These are phyloP conservation scores for Catharanthus roseus DNA, from an alignment of 257 asterid genomes.

Conservation along the genomic window DNA sequence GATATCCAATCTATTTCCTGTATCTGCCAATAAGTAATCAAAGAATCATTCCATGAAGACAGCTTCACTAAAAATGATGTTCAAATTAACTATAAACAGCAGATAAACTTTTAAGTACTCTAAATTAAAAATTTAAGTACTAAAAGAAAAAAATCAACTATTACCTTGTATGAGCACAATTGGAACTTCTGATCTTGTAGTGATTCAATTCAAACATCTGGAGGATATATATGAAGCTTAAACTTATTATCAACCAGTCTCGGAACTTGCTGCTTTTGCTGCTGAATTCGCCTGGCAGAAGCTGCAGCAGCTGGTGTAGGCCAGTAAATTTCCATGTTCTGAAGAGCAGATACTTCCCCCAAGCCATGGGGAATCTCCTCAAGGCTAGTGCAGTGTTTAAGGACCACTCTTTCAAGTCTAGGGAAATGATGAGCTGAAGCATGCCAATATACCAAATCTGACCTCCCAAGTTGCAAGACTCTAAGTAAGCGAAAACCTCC, in stretches of 20 bases:
- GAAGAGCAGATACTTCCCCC: slow-evolving; percentile 30
- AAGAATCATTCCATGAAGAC: not conserved
- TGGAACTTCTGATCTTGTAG: not conserved
- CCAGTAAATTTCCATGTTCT: slow-evolving; percentile 30
- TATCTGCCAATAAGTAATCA: not conserved
- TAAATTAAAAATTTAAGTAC: not conserved
- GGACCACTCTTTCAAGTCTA: slow-evolving; percentile 24
- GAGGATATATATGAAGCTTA: slow-evolving; percentile 3
- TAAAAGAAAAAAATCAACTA: not conserved
- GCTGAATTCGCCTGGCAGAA: slow-evolving; percentile 2
- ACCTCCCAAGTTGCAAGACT: slow-evolving; percentile 34
- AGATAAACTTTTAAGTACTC: not conserved
- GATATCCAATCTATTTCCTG: not conserved
- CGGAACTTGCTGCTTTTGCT: not conserved
- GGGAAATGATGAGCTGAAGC: slow-evolving; percentile 45
- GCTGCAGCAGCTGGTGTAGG: slow-evolving; percentile 8
- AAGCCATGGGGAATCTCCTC: slow-evolving; percentile 33
- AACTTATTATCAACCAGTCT: not conserved
- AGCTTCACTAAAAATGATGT: not conserved
- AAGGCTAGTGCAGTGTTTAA: slow-evolving; percentile 23
- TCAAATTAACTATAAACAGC: not conserved
- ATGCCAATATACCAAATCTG: slow-evolving; percentile 34
- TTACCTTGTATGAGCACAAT: not conserved
- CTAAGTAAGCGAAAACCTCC: slow-evolving; percentile 37
- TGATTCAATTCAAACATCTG: slow-evolving; percentile 5